Evolutionary conservation across 108 stramenopile species (phyloP).

Genomic region (Discostella stelligeroides): DNA sequence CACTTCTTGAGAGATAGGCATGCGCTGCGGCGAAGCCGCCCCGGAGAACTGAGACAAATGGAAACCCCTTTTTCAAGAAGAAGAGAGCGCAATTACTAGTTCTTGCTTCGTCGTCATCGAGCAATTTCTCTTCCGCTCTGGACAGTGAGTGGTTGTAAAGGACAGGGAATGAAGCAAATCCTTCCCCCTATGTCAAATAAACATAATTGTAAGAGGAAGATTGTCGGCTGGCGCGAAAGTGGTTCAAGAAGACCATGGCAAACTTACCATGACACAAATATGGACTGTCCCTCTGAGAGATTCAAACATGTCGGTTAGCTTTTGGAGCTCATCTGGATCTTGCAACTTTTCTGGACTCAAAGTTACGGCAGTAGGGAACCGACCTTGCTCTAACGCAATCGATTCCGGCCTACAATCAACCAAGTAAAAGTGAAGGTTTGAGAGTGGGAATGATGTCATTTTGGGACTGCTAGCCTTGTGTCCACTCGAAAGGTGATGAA

Average conservation of each 20-base stretch:
- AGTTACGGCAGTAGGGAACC: conserved; percentile 74
- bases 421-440: conserved; percentile 70
- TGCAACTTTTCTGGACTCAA: conserved; percentile 68
- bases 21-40: conserved; percentile 90
- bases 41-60: conserved; percentile 90
- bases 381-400: conserved; percentile 68
- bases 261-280: conserved; percentile 62
- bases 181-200: conserved; percentile 61
- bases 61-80: conserved; percentile 90
- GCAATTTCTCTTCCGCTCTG: conserved; percentile 56
- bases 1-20: conserved; percentile 74
- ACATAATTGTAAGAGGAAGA: background rate
- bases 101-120: conserved; percentile 78
- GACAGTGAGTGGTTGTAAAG: conserved; percentile 62
- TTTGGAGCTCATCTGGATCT: conserved; percentile 66
- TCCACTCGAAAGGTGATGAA: conserved; percentile 30
- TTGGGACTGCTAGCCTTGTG: conserved; percentile 16
- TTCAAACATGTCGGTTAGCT: conserved; percentile 79
- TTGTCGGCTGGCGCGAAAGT: background rate
- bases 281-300: conserved; percentile 77
- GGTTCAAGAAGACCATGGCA: background rate
- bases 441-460: conserved; percentile 2
- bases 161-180: conserved; percentile 71
- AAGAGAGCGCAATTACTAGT: conserved; percentile 81
- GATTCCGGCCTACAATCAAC: conserved; percentile 78